A percentile compares a stretch with the other conserved stretches of the same genome.
These are phyloP conservation scores for Aegilops tauschii DNA, from an alignment of 176 grass and related monocot species.

Conservation along the genomic window DNA sequence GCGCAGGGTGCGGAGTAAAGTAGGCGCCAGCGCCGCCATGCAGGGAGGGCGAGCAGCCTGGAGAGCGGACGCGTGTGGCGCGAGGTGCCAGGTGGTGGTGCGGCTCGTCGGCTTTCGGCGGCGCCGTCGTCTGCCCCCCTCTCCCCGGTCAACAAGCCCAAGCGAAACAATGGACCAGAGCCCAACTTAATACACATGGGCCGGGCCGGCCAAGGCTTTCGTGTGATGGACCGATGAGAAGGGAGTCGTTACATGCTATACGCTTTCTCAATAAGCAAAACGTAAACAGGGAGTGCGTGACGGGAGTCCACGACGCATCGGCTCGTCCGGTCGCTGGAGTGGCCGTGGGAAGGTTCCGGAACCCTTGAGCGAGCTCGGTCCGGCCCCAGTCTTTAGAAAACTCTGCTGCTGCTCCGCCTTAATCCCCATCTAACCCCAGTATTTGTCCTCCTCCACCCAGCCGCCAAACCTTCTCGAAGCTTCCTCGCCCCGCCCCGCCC, in stretches of 20 bases:
- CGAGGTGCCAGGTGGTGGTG: conserved; percentile 34
- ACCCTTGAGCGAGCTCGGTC: conserved; percentile 30
- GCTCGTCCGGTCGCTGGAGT: conserved; percentile 21
- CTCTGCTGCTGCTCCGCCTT: conserved; percentile 15
- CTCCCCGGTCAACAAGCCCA: neutral
- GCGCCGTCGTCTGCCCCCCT: neutral
- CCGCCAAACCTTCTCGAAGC: conserved; percentile 12
- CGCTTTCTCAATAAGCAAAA: neutral
- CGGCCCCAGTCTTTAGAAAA: conserved; percentile 50
- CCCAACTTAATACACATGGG: neutral
- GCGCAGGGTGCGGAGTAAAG: conserved; percentile 7
- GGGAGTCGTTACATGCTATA: too few species aligned
- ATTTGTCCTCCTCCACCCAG: neutral
- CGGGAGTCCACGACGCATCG: conserved; percentile 30
- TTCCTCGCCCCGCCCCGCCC: neutral
- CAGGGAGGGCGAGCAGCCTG: conserved; percentile 23
- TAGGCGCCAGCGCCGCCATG: conserved; percentile 47
- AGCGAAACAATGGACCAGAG: neutral
- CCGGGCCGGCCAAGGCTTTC: neutral
- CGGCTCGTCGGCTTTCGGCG: conserved; percentile 36
- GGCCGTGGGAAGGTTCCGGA: conserved; percentile 50
- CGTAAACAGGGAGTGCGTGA: conserved; percentile 3
- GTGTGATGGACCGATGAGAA: neutral
- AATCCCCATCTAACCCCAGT: conserved; percentile 23
- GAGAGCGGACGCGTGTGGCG: conserved; percentile 48